Evolutionary conservation across 352 stramenopile species (phyloP), one percentile per base, ranked within the genome.

Genomic region (Blastocystis sp.): DNA sequence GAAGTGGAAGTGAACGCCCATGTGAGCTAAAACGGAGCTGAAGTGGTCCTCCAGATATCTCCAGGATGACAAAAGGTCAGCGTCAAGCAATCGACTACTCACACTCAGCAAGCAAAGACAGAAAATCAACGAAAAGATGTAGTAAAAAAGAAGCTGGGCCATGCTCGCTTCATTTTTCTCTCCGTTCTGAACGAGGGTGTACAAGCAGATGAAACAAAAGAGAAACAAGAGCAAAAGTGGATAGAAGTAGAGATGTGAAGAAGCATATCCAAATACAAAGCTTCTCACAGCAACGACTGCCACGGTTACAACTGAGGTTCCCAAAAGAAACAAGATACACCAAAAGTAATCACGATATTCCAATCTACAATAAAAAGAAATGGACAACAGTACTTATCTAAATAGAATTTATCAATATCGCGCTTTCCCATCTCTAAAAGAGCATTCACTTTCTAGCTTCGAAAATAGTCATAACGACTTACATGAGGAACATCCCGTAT

Each of bases 371-470:
- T 70, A 18, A 41, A 70, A n/a, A 13, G 15, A 5, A 20, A 13
- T 7, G n/a, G 26, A 5, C 8, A 41, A 1, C 7, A 0, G 8
- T 20, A 47, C 56, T 82, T 82, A 18, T 45, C 18, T 13, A 82
- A n/a, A 47, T 82, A 64, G 56, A 64, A 82, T 5, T 34, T 59
- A 5, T 34, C n/a, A 3, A 82, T 53, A 43, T 82, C 73, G n/a
- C 73, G 41, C 26, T 82, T 66, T 26, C 73, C 73, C n/a, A 82
- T 18, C 11, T 82, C 43, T 54, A 82, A 53, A 8, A 82, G 56
- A 29, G 73, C 73, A 13, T 82, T 54, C 23, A 82, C 73, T 63
- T 82, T 82, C 73, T 82, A 82, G 4, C n/a, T 29, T 23, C 53
- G 2, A 68, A n/a, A 41, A 15, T 43, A 26, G 18, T 45, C 39